Base-by-base conservation (phyloP, 2,329 filamentous ascomycete genomes). In the Pyrenochaeta sp. region DNA sequence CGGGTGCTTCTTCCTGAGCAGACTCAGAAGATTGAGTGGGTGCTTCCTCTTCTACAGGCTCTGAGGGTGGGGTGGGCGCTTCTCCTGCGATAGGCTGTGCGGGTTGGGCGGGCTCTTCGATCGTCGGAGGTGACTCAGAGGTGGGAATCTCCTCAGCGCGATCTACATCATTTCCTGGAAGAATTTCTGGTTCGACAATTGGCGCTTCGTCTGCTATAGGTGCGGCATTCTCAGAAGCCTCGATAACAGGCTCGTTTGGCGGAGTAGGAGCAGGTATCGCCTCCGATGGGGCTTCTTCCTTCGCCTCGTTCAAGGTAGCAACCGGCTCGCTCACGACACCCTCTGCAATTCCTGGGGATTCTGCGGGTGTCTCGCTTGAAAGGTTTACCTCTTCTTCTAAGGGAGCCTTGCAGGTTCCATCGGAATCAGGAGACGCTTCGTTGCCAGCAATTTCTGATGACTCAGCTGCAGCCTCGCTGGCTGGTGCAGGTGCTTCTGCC, bases 11-110 rank as follows among this genome's bases (percentile, higher is more conserved):
- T n/a, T n/a, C n/a, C n/a, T n/a, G n/a, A n/a, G n/a, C n/a, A n/a
- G n/a, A n/a, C n/a, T n/a, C n/a, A n/a, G n/a, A n/a, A n/a, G n/a
- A n/a, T 28, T 23, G 32, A 35, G 19, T 39, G 34, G 27, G 13
- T 26, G 39, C 19, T 30, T 20, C 44, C 14, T 35, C 42, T 19
- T 32, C n/a, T n/a, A n/a, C n/a, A n/a, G n/a, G n/a, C n/a, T n/a
- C n/a, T n/a, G n/a, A n/a, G n/a, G n/a, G n/a, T n/a, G n/a, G n/a
- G n/a, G n/a, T n/a, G n/a, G n/a, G n/a, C n/a, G n/a, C n/a, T n/a
- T n/a, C 21, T 31, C 9, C 6, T 30, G 26, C 17, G 13, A 24
- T 27, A 30, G 37, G 26, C 10, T 23, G 31, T 14, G 9, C 17
- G 11, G 14, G 4, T 6, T 19, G 13, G 18, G 24, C n/a, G n/a